A percentile compares a stretch with the other conserved stretches of the same genome.
Conservation (phyloP, 176 grass and related monocot species). For the Sorghum bicolor region Sorghum_bicolor_NCBIv3 NC_012876.2:62801501-62802000, state of each 20-base stretch:
- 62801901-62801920: not conserved
- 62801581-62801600: slow-evolving; percentile 22
- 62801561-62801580: slow-evolving; percentile 44
- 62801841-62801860: not conserved
- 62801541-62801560: slow-evolving; percentile 35
- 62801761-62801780: not conserved
- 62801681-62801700: too few relatives aligned
- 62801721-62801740: not conserved
- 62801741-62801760: not conserved
- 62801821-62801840: not conserved
- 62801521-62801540: slow-evolving; percentile 42
- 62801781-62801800: not conserved
- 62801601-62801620: slow-evolving; percentile 51
- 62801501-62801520: slow-evolving; percentile 25
- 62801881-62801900: not conserved
- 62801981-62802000: not conserved
- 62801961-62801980: not conserved
- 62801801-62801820: not conserved
- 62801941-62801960: not conserved
- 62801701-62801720: slow-evolving; percentile 12
- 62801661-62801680: slow-evolving; percentile 39
- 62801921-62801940: not conserved
- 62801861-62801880: not conserved
- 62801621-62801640: slow-evolving; percentile 70
- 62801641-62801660: slow-evolving; percentile 50